phyloP scores from a whole-genome alignment of 495 filamentous ascomycete species.

The Penicillium cosmopolitanum region DNA sequence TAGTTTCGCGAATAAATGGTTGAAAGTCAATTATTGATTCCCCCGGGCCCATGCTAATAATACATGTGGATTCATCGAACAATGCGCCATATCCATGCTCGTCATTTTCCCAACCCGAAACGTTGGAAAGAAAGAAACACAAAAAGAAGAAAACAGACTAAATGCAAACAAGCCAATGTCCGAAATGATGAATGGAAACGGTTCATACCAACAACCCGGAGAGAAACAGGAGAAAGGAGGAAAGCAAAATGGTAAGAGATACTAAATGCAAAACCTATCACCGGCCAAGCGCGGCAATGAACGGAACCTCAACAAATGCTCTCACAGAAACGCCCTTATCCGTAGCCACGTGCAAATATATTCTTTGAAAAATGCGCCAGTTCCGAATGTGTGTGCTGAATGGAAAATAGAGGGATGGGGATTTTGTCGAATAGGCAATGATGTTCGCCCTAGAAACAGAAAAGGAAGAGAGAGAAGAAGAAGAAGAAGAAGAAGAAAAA shows the following conservation, averaged over 20 bases:
- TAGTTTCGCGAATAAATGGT: neutral
- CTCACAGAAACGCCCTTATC: neutral
- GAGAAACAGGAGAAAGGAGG: neutral
- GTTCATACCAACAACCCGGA: neutral
- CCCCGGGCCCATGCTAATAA: constrained; percentile 1
- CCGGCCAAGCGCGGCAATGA: neutral
- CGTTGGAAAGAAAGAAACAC: constrained; percentile 2
- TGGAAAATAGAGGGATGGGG: neutral
- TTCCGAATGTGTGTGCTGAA: constrained; percentile 4
- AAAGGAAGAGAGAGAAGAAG: neutral
- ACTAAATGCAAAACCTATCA: neutral
- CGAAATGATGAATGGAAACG: neutral
- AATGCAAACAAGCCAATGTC: neutral
- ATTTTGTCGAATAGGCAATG: neutral
- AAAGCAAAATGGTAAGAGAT: neutral
- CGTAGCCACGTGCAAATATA: constrained; percentile 2
- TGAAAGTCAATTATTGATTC: constrained; percentile 1
- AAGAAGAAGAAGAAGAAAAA: constrained; percentile 8
- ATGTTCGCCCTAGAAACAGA: neutral
- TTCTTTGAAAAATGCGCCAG: constrained; percentile 1
- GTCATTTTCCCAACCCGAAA: neutral
- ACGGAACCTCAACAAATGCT: neutral
- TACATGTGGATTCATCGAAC: constrained; percentile 3
- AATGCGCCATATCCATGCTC: constrained; percentile 2
- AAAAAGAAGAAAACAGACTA: constrained; percentile 1